Evolutionary conservation across 257 asterid genomes (phyloP).

Genomic region (Solanum bulbocastanum): DNA sequence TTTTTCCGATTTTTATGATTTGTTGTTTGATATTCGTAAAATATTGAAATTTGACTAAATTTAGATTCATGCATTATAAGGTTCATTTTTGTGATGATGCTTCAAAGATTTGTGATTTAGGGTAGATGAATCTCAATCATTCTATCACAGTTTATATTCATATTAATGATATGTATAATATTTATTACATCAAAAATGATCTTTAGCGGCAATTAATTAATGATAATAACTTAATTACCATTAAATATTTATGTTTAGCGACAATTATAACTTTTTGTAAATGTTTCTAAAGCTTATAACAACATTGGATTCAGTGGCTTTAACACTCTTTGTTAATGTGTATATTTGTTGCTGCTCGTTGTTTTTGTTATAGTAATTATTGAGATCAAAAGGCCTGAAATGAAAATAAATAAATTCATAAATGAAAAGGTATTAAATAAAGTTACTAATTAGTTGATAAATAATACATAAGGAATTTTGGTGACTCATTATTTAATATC

Average conservation of each 20-base stretch:
- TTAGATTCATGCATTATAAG: not conserved
- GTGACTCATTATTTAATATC: not conserved
- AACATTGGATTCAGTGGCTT: not conserved
- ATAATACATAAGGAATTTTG: not conserved
- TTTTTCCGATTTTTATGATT: fast-evolving
- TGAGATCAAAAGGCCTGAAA: not conserved
- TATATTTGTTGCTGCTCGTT: too few species aligned
- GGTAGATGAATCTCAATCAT: not conserved
- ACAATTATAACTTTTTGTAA: too few species aligned
- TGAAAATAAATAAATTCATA: not conserved
- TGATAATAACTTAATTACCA: too few species aligned
- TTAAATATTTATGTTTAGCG: not conserved
- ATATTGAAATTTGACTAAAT: not conserved
- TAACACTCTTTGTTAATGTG: too few species aligned
- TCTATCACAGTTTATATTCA: not conserved
- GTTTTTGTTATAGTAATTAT: too few species aligned
- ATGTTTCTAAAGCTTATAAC: too few species aligned
- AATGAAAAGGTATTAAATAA: not conserved
- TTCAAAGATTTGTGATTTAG: not conserved
- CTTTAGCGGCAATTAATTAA: too few species aligned
- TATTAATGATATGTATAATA: too few species aligned
- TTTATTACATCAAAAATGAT: too few species aligned
- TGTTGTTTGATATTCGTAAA: fast-evolving
- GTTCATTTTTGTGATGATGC: not conserved
- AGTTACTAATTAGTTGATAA: not conserved